These are phyloP conservation scores for Solanum boliviense DNA, from an alignment of 257 asterid species.

Conservation along the genomic window DNA sequence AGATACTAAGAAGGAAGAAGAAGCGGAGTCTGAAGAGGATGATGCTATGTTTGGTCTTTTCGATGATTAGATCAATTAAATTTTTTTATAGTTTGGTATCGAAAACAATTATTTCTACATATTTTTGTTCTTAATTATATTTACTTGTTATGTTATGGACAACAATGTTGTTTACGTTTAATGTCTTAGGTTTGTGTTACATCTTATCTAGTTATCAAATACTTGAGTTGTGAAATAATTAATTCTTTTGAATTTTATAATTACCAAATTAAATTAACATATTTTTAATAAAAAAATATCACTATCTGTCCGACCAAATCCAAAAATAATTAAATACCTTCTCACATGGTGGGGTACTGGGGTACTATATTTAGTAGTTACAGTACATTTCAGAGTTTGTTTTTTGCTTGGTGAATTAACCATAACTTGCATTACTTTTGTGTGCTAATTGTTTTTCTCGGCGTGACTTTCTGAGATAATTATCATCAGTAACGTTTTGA, in stretches of 20 bases:
- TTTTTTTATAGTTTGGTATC: neutral
- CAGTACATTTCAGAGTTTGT: neutral
- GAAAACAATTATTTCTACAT: neutral
- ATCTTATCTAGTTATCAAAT: neutral
- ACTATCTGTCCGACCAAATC: neutral
- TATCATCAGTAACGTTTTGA: no score
- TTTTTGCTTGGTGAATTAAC: neutral
- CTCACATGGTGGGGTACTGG: neutral
- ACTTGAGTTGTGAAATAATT: neutral
- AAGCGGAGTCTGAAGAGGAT: conserved; percentile 68
- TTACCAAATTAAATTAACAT: no score
- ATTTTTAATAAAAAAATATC: no score
- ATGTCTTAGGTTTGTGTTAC: neutral
- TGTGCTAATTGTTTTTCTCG: neutral
- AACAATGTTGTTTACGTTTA: neutral
- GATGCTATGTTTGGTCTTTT: neutral
- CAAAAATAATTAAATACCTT: neutral
- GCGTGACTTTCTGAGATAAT: no score
- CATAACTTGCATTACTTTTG: neutral
- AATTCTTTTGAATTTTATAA: neutral
- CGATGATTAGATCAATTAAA: neutral
- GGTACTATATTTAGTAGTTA: no score
- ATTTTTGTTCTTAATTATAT: neutral
- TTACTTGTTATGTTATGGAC: neutral
- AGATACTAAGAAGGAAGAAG: conserved; percentile 69